Evolutionary conservation across 2,329 filamentous ascomycete genomes (phyloP), one percentile per base, ranked within the genome.

Genomic region (Claviceps maximensis): DNA sequence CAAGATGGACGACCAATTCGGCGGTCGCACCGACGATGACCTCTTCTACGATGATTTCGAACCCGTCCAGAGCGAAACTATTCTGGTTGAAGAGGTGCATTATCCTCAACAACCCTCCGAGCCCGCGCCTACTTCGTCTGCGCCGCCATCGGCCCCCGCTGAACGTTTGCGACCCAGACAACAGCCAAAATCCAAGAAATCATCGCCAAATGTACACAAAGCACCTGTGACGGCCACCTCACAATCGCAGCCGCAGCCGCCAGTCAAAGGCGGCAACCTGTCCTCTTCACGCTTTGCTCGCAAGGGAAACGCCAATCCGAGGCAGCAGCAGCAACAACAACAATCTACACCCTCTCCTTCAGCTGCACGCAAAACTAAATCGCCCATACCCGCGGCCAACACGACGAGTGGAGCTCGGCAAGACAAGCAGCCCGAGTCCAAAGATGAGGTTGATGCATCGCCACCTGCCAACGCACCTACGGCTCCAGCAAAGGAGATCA

Each of bases 11-110:
- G 78, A 82, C 58, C 78, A 82, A 60, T 82, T 81, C 58, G 73
- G 75, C 55, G 78, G 78, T 48, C 72, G 79, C 21, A 82, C 79
- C 47, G 79, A 82, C 60, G 79, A 82, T 58, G 79, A 81, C 61
- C 71, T 82, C 55, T 82, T 82, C 62, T 75, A 76, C 55, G 79
- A 82, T 58, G 79, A 82, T 60, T 80, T 82, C 54, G 79, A 82
- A 63, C 78, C 77, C 8, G 71, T 80, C 50, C 65, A 71, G 42
- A 64, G 65, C 57, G 62, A 67, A 47, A 54, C 65, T 5, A 58
- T 68, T 23, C 56, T 65, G 23, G 55, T 60, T n/a, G 49, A 60
- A 44, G 58, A 60, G 40, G 29, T 55, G 2, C 47, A 49, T 29
- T 38, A 23, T n/a, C 19, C 41, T 51, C 53, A 54, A n/a, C 44